Conservation (phyloP, 768 basidiomycete genomes). For the Leucosporidium scottii region DNA sequence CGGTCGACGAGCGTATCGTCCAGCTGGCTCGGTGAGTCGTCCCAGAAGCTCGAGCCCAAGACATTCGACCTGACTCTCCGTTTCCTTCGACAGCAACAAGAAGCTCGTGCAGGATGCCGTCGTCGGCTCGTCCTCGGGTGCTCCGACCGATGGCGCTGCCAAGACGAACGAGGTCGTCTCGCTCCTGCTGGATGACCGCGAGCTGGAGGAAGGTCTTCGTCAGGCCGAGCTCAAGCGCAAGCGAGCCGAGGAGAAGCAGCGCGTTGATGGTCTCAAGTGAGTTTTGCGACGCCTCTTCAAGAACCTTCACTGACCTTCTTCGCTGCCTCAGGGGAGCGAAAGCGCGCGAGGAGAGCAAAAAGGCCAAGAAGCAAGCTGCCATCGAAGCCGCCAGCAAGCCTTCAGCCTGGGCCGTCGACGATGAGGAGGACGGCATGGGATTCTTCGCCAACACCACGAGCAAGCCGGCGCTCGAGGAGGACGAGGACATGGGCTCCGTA, state of each 20-base stretch:
- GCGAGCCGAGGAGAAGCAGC: constrained; percentile 40
- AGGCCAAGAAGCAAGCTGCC: background rate
- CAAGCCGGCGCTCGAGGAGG: constrained; percentile 22
- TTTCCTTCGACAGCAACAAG: constrained; percentile 25
- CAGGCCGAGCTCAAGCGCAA: constrained; percentile 39
- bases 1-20: constrained; percentile 94
- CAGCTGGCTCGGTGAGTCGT: constrained; percentile 63
- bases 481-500: constrained; percentile 17
- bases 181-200: constrained; percentile 86
- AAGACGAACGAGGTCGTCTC: constrained; percentile 97
- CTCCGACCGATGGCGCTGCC: background rate
- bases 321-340: background rate
- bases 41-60: no score
- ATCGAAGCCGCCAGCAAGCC: background rate
- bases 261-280: constrained; percentile 34
- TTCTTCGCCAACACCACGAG: constrained; percentile 29
- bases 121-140: constrained; percentile 54
- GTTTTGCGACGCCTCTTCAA: background rate
- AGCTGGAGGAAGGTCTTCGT: constrained; percentile 52
- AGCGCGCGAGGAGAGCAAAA: constrained; percentile 8
- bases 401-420: constrained; percentile 19
- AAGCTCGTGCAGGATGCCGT: constrained; percentile 87
- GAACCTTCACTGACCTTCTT: no score
- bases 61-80: no score
- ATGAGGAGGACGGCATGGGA: constrained; percentile 31